These are phyloP conservation scores for Dactylellina parvicollis DNA, from an alignment of 2,329 filamentous ascomycete genomes.

Conservation along the genomic window DNA sequence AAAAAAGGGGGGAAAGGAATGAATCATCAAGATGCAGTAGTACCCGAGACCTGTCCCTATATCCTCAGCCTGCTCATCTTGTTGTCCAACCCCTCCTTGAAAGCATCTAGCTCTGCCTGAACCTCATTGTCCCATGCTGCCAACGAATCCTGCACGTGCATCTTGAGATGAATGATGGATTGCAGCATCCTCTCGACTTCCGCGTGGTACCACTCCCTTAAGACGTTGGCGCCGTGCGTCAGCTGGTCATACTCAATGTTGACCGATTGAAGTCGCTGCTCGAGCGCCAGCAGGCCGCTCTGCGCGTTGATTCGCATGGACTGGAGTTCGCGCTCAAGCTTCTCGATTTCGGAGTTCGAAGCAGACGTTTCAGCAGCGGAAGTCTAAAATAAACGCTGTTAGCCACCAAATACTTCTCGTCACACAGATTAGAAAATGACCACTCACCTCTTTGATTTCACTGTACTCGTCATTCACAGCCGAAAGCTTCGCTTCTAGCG, in stretches of 20 bases:
- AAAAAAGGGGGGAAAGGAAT: too few species aligned
- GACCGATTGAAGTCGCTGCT: constrained; percentile 94
- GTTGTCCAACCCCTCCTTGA: constrained; percentile 64
- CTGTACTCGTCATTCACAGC: constrained; percentile 94
- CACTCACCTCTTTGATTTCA: constrained; percentile 79
- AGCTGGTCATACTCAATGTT: constrained; percentile 98
- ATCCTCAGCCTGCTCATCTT: constrained; percentile 49
- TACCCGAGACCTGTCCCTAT: constrained; percentile 4
- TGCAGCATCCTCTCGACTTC: constrained; percentile 96
- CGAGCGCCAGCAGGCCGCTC: constrained; percentile 89
- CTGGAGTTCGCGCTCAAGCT: constrained; percentile 97
- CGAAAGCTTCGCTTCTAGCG: constrained; percentile 84
- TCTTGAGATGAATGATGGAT: constrained; percentile 98
- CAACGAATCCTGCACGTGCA: constrained; percentile 89
- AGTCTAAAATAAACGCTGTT: constrained; percentile 61
- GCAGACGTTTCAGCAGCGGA: constrained; percentile 87
- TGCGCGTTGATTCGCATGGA: constrained; percentile 85
- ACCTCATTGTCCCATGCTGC: constrained; percentile 96
- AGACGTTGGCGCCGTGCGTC: constrained; percentile 79
- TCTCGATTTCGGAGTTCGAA: constrained; percentile 93
- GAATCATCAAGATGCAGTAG: not conserved
- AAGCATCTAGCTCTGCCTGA: constrained; percentile 87
- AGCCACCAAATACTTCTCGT: not conserved
- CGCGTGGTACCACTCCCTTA: constrained; percentile 97
- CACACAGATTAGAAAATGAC: not conserved